Conservation (phyloP, 2,329 filamentous ascomycete genomes). For the Acrodontium crateriforme region DNA sequence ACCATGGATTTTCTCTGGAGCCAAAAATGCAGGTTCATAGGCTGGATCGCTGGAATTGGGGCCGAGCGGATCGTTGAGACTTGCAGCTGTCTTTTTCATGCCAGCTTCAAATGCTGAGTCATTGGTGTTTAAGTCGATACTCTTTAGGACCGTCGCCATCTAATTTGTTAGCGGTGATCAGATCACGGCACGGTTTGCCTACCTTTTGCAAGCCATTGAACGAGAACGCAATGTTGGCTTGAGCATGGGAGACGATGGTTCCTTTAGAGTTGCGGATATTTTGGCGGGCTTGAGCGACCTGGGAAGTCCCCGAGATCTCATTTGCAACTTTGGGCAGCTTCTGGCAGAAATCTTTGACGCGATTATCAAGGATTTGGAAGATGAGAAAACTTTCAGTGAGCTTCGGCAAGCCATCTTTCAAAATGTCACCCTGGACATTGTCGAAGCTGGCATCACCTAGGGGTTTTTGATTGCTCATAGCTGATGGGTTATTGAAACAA, state of each 20-base stretch:
- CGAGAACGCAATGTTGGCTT: constrained; percentile 18
- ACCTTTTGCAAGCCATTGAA: constrained; percentile 15
- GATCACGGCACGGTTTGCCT: not conserved
- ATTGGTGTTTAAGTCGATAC: constrained; percentile 14
- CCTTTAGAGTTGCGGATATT: constrained; percentile 7
- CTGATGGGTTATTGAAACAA: too few relatives aligned
- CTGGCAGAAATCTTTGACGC: constrained; percentile 10
- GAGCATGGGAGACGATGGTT: constrained; percentile 8
- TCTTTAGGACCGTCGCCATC: constrained; percentile 16
- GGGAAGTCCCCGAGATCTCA: constrained; percentile 12
- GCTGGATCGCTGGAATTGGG: constrained; percentile 9
- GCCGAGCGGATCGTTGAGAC: constrained; percentile 17
- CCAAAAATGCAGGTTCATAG: constrained; percentile 17
- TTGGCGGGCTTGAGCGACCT: constrained; percentile 8
- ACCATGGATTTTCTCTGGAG: constrained; percentile 23
- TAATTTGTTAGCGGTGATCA: constrained; percentile 1
- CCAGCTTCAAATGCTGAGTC: constrained; percentile 22
- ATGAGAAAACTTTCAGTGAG: constrained; percentile 16
- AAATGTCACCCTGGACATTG: constrained; percentile 19
- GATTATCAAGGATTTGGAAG: constrained; percentile 14
- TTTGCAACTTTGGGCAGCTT: constrained; percentile 10
- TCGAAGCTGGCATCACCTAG: too few relatives aligned
- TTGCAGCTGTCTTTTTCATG: constrained; percentile 20
- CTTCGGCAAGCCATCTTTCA: constrained; percentile 15
- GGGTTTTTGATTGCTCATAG: too few relatives aligned